These are phyloP conservation scores for Mortierella sp. DNA, from an alignment of 371 early-diverging fungal genomes.

Conservation along the genomic window DNA sequence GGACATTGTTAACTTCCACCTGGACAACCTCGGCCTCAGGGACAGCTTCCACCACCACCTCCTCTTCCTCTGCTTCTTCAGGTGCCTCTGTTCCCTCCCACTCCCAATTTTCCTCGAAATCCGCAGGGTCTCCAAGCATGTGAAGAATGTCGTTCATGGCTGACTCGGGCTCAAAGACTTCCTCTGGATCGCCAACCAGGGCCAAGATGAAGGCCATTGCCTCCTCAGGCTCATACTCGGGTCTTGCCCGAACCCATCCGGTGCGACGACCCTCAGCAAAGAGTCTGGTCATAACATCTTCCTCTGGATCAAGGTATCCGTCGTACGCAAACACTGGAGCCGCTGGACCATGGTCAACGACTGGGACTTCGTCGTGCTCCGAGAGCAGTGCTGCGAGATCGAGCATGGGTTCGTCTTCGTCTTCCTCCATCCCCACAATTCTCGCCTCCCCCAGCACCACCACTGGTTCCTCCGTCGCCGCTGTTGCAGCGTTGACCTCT, in stretches of 20 bases:
- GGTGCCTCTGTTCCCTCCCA: not conserved
- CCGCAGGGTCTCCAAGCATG: not conserved
- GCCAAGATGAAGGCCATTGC: slow-evolving; percentile 9
- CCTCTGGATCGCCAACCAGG: not conserved
- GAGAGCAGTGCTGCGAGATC: not conserved
- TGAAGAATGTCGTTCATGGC: not conserved
- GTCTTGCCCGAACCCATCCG: too few relatives aligned
- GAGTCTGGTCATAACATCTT: not conserved
- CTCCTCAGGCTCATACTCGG: not conserved
- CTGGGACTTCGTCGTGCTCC: not conserved
- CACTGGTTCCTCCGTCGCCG: not conserved
- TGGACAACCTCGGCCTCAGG: not conserved
- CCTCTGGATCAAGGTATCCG: not conserved
- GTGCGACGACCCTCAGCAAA: not conserved
- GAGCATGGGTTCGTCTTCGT: not conserved
- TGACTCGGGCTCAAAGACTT: not conserved
- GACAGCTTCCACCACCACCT: not conserved
- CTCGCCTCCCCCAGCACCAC: not conserved
- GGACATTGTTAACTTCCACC: not conserved
- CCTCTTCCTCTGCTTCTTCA: not conserved
- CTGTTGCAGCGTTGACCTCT: not conserved
- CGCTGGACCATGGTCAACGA: not conserved
- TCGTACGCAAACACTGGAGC: too few relatives aligned
- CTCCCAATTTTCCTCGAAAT: not conserved
- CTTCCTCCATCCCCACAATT: not conserved